Evolutionary conservation across 2,329 filamentous ascomycete species (phyloP).

Genomic region (Ophiostoma perfectum): DNA sequence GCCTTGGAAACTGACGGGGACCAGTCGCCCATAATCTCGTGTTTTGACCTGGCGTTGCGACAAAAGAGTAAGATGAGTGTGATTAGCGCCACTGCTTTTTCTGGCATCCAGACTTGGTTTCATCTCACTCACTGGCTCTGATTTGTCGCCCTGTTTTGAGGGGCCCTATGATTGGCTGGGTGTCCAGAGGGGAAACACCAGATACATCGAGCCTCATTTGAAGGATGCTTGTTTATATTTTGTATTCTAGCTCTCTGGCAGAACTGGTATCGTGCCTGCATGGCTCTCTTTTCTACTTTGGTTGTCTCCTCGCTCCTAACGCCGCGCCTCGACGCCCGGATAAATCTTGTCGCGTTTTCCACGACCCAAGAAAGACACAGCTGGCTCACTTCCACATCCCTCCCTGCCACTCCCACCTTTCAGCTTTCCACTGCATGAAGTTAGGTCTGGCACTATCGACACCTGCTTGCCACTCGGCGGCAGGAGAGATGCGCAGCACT

Average conservation of each 20-base stretch:
- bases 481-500: not conserved
- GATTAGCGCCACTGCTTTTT: not conserved
- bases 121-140: constrained; percentile 1
- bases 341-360: too few species aligned
- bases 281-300: too few species aligned
- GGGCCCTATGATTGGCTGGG: constrained; percentile 10
- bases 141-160: not conserved
- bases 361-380: too few species aligned
- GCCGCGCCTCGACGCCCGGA: too few species aligned
- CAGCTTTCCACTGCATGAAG: not conserved
- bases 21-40: not conserved
- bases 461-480: not conserved
- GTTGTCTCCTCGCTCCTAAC: too few species aligned
- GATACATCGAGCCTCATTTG: too few species aligned
- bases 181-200: not conserved
- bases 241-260: too few species aligned
- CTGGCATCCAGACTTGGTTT: constrained; percentile 22
- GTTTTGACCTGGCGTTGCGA: not conserved
- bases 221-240: too few species aligned
- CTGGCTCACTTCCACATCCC: not conserved
- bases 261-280: too few species aligned
- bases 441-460: not conserved
- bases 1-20: too few species aligned
- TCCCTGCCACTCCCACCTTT: not conserved
- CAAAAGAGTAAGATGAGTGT: not conserved